Conservation (phyloP, 2,329 filamentous ascomycete species). For the Didymella exigua region DNA sequence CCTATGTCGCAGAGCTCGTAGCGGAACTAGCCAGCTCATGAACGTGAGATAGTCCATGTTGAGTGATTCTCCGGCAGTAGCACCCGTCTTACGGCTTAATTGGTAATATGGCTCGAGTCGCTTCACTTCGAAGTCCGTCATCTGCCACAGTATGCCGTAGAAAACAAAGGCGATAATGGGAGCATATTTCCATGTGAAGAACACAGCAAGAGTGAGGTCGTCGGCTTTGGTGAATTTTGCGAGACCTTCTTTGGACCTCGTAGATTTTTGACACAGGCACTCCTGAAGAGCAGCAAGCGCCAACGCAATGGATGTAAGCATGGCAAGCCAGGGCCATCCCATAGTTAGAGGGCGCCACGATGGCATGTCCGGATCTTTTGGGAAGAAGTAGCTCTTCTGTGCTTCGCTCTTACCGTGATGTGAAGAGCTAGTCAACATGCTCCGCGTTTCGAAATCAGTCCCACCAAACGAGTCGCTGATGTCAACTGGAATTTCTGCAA, state of each 20-base stretch:
- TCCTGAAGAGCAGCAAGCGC: slow-evolving; percentile 45
- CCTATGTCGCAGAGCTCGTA: slow-evolving; percentile 64
- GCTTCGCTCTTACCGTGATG: slow-evolving; percentile 24
- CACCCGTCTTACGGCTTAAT: slow-evolving; percentile 44
- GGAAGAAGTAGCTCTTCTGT: slow-evolving; percentile 49
- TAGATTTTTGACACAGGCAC: slow-evolving; percentile 42
- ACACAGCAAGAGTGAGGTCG: slow-evolving; percentile 36
- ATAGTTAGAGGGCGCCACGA: slow-evolving; percentile 49
- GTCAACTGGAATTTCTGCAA: slow-evolving; percentile 50
- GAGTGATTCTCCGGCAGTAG: slow-evolving; percentile 59
- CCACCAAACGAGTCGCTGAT: slow-evolving; percentile 50
- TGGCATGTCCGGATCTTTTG: slow-evolving; percentile 48
- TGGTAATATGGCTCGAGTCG: slow-evolving; percentile 58
- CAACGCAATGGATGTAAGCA: slow-evolving; percentile 44
- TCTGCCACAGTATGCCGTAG: slow-evolving; percentile 58
- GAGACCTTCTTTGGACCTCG: slow-evolving; percentile 36
- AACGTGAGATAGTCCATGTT: slow-evolving; percentile 77
- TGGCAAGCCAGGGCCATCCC: slow-evolving; percentile 44
- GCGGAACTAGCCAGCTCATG: slow-evolving; percentile 68
- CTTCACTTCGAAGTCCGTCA: slow-evolving; percentile 58
- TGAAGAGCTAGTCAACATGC: slow-evolving; percentile 28
- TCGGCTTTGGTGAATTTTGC: slow-evolving; percentile 37
- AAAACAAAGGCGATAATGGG: slow-evolving; percentile 54
- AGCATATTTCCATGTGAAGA: slow-evolving; percentile 50
- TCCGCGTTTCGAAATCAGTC: slow-evolving; percentile 40